Evolutionary conservation across 345 rosid genomes (phyloP).

Genomic region (Gossypium bickii): DNA sequence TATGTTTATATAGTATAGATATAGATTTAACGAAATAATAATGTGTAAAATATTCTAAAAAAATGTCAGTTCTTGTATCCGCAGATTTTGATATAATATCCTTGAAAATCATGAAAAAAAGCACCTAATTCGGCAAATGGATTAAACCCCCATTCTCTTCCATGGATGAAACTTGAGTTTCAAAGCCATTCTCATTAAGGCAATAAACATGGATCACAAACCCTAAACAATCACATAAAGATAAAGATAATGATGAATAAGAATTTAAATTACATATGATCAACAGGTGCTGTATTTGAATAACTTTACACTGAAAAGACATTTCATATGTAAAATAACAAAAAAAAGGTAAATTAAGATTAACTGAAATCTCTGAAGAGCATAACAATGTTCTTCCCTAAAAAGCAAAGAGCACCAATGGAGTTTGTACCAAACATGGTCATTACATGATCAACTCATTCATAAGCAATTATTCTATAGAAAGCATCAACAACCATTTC

Average conservation of each 20-base stretch:
- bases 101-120: too few relatives aligned
- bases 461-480: slow-evolving; percentile 12
- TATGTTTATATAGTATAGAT: too few relatives aligned
- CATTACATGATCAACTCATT: neutral
- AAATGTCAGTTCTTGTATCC: too few relatives aligned
- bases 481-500: slow-evolving; percentile 11
- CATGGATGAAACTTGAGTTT: too few relatives aligned
- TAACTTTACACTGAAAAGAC: neutral
- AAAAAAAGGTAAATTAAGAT: neutral
- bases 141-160: too few relatives aligned
- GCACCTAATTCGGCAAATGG: too few relatives aligned
- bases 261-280: neutral
- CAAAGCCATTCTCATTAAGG: too few relatives aligned
- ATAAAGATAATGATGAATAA: neutral
- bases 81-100: too few relatives aligned
- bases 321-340: neutral
- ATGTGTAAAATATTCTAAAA: too few relatives aligned
- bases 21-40: too few relatives aligned
- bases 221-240: neutral
- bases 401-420: neutral
- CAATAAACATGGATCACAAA: too few relatives aligned
- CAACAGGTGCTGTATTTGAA: neutral
- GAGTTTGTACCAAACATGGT: slow-evolving; percentile 19
- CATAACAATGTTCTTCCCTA: neutral
- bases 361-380: neutral